Percentiles rank a stretch among this genome's conserved stretches.
phyloP scores from a whole-genome alignment of 495 filamentous ascomycete genomes.

The Eremomyces bilateralis region DNA sequence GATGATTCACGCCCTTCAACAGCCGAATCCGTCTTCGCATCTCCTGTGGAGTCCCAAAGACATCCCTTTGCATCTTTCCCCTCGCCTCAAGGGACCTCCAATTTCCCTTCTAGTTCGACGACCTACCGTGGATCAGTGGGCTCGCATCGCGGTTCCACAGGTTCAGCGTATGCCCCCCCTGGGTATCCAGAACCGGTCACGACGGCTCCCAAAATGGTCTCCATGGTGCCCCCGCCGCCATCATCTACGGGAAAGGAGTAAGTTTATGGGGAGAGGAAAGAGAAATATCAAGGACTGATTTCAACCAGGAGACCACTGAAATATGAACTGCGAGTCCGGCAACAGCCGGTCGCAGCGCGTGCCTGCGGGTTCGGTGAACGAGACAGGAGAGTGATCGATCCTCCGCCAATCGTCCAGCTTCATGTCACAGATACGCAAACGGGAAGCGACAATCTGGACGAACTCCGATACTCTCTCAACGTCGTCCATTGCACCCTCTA shows the following conservation, averaged over 20 bases:
- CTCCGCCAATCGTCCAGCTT: slow-evolving; percentile 84
- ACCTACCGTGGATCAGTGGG: too few species aligned
- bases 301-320: slow-evolving; percentile 11
- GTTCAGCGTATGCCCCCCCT: too few species aligned
- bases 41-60: neutral
- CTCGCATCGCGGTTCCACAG: too few species aligned
- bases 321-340: slow-evolving; percentile 45
- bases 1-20: slow-evolving; percentile 7
- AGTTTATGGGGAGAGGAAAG: too few species aligned
- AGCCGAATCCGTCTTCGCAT: slow-evolving; percentile 2
- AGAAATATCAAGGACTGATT: too few species aligned
- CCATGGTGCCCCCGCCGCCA: neutral
- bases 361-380: slow-evolving; percentile 88
- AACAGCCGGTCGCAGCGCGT: slow-evolving; percentile 76
- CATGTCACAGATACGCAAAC: slow-evolving; percentile 42
- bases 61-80: slow-evolving; percentile 4
- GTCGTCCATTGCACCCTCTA: slow-evolving; percentile 68
- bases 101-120: too few species aligned
- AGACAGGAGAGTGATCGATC: slow-evolving; percentile 84
- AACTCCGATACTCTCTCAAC: slow-evolving; percentile 52
- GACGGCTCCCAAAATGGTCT: too few species aligned
- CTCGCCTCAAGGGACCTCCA: too few species aligned
- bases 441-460: slow-evolving; percentile 28
- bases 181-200: too few species aligned
- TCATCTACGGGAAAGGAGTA: neutral